phyloP scores from a whole-genome alignment of 768 basidiomycete species.

The Termitomyces sp. region DNA sequence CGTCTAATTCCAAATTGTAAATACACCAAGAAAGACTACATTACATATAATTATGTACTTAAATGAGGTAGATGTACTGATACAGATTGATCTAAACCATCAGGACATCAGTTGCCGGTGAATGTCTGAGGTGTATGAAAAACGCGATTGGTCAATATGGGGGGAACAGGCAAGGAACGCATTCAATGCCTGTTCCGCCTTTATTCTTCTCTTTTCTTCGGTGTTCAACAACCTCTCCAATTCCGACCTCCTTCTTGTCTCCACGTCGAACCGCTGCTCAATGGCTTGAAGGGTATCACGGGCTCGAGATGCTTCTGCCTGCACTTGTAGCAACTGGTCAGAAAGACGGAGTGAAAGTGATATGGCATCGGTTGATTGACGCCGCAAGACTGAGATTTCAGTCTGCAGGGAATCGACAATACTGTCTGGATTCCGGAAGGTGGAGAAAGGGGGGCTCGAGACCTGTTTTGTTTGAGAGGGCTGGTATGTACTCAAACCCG shows the following conservation, averaged over 20 bases:
- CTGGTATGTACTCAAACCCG: constrained; percentile 28
- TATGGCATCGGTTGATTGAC: constrained; percentile 64
- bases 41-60: not conserved
- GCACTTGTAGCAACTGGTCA: constrained; percentile 63
- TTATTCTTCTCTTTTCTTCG: constrained; percentile 37
- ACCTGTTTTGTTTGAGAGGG: constrained; percentile 22
- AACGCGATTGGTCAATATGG: not conserved
- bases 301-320: constrained; percentile 52
- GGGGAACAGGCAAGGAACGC: constrained; percentile 23
- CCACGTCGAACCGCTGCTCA: constrained; percentile 57
- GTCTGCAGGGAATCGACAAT: constrained; percentile 57
- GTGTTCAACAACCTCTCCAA: constrained; percentile 49
- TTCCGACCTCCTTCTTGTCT: constrained; percentile 49
- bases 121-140: not conserved
- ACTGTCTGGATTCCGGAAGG: constrained; percentile 32
- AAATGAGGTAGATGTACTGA: not conserved
- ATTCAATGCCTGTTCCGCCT: constrained; percentile 45
- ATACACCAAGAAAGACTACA: not conserved
- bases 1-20: not conserved
- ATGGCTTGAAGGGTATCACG: constrained; percentile 47
- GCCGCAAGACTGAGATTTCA: constrained; percentile 58
- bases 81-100: not conserved
- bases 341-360: constrained; percentile 59
- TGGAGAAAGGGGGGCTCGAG: constrained; percentile 36
- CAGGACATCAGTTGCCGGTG: not conserved